Evolutionary conservation across 495 filamentous ascomycete species (phyloP).

Genomic region (Patellaria atrata): DNA sequence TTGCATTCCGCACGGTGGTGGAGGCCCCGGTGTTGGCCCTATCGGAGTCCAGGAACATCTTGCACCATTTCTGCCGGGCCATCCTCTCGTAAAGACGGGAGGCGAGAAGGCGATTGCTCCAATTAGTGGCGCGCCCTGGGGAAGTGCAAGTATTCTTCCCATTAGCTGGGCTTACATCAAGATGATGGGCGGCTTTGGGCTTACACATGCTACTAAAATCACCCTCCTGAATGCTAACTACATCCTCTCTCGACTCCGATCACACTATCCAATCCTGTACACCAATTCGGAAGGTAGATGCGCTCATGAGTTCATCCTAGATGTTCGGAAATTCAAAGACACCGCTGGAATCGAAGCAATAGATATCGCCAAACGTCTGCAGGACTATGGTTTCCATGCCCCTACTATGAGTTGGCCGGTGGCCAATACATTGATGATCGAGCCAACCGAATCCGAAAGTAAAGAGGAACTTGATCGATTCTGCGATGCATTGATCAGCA

Average conservation of each 20-base stretch:
- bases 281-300: conserved; percentile 79
- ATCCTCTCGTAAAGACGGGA: conserved; percentile 48
- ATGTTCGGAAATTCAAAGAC: conserved; percentile 73
- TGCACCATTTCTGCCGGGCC: conserved; percentile 62
- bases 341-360: conserved; percentile 81
- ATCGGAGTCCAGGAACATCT: conserved; percentile 86
- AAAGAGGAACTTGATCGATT: conserved; percentile 92
- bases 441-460: conserved; percentile 91
- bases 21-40: conserved; percentile 88
- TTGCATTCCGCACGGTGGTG: conserved; percentile 96
- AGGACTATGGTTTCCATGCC: conserved; percentile 97
- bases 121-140: conserved; percentile 78
- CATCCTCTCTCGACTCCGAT: conserved; percentile 79
- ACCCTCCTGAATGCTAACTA: conserved; percentile 96
- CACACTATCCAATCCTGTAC: conserved; percentile 83
- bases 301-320: conserved; percentile 97
- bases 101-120: conserved; percentile 50
- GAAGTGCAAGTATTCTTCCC: conserved; percentile 84
- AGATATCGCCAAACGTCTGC: conserved; percentile 92
- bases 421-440: conserved; percentile 93
- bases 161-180: conserved; percentile 98
- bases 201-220: conserved; percentile 91
- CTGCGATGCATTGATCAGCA: conserved; percentile 80
- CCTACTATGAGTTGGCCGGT: conserved; percentile 99
- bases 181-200: conserved; percentile 83